phyloP scores from a whole-genome alignment of 2,329 filamentous ascomycete genomes.

The Sporothrix phasma region DNA sequence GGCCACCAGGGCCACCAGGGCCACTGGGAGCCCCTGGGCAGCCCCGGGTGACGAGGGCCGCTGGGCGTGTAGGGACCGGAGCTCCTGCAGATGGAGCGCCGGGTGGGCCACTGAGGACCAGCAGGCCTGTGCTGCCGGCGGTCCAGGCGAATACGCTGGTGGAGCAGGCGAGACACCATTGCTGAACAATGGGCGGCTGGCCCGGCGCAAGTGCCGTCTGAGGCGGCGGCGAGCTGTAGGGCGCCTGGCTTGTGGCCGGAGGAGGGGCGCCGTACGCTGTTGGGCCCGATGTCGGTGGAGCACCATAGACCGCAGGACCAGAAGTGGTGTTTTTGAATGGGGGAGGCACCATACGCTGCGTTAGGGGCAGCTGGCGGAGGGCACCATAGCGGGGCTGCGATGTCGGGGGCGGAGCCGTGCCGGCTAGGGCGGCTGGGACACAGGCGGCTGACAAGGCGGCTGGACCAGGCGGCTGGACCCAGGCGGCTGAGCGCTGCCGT shows the following conservation, averaged over 20 bases:
- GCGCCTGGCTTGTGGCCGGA: not conserved
- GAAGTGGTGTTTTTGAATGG: not conserved
- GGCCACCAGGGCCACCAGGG: not conserved
- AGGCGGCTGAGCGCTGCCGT: constrained; percentile 1
- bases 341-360: constrained; percentile 1
- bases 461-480: too few species aligned
- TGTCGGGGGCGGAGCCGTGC: not conserved
- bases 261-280: not conserved
- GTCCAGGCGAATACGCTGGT: not conserved
- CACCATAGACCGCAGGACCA: not conserved
- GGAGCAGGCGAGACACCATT: not conserved
- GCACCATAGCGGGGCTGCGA: constrained; percentile 1
- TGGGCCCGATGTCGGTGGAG: not conserved
- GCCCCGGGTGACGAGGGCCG: not conserved
- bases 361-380: not conserved
- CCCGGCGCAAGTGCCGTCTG: not conserved
- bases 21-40: not conserved
- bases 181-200: not conserved
- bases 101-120: not conserved
- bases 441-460: too few species aligned
- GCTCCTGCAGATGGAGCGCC: not conserved
- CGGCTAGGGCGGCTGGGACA: not conserved
- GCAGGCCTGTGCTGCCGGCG: not conserved
- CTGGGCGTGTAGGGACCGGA: not conserved
- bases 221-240: not conserved